These are phyloP conservation scores for Colletotrichum graminicola DNA, from an alignment of 2,329 filamentous ascomycete species.

Conservation along the genomic window DNA sequence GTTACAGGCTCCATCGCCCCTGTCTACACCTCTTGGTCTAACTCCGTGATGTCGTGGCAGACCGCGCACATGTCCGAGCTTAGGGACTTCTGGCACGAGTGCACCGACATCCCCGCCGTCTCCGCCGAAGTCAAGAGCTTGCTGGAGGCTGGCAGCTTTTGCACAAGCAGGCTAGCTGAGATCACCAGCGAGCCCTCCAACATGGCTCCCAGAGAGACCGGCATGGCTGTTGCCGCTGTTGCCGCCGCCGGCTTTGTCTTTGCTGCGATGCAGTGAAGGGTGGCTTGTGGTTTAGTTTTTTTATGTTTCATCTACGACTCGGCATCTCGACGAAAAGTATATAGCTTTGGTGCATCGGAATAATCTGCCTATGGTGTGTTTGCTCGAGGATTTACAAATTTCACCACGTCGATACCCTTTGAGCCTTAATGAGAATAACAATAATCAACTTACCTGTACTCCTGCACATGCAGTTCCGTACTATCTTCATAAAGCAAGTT, in stretches of 20 bases:
- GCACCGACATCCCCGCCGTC: constrained; percentile 11
- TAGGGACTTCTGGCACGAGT: constrained; percentile 7
- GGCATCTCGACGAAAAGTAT: no score
- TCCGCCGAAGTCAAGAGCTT: constrained; percentile 12
- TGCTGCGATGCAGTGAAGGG: background rate
- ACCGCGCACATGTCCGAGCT: constrained; percentile 8
- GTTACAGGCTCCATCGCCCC: constrained; percentile 8
- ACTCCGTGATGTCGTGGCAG: background rate
- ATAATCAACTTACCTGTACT: background rate
- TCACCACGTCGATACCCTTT: background rate
- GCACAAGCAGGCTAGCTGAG: constrained; percentile 1
- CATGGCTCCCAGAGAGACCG: background rate
- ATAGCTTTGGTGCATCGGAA: background rate
- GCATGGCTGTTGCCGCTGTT: constrained; percentile 11
- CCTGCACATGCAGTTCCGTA: background rate
- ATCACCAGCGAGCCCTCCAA: constrained; percentile 2
- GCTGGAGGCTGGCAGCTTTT: background rate
- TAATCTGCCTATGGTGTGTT: background rate
- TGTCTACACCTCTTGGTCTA: constrained; percentile 7
- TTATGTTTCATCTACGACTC: background rate
- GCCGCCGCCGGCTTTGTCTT: constrained; percentile 15
- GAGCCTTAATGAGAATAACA: background rate
- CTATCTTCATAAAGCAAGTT: no score
- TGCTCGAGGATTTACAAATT: no score
- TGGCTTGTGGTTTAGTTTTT: background rate